Conservation (phyloP, 192 early-diverging fungal genomes). For the Backusella tarrabulga region DNA sequence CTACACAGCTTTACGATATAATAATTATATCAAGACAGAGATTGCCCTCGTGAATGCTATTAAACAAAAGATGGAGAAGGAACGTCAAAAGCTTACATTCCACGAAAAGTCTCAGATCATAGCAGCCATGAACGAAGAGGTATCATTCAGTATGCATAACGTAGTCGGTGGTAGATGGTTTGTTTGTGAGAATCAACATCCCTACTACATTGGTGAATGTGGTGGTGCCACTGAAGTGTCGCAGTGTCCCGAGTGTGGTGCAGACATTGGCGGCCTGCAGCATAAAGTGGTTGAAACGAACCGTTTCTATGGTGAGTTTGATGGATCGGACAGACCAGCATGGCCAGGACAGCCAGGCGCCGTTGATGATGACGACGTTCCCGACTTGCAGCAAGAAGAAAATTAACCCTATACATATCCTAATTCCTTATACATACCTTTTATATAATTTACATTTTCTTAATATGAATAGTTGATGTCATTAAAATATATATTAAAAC, state of each 20-base stretch:
- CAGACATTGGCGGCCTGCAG: slow-evolving; percentile 27
- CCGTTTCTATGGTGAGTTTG: slow-evolving; percentile 43
- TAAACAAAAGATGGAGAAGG: slow-evolving; percentile 28
- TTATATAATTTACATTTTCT: too few species aligned
- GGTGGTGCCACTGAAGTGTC: slow-evolving; percentile 39
- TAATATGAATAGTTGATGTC: too few species aligned
- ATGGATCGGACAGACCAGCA: slow-evolving; percentile 28
- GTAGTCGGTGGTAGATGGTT: slow-evolving; percentile 43
- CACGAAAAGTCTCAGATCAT: slow-evolving; percentile 31
- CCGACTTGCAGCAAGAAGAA: not conserved
- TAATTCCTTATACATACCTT: too few species aligned
- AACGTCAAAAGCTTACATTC: slow-evolving; percentile 15
- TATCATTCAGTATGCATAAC: slow-evolving; percentile 4
- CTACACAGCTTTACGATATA: slow-evolving; percentile 32
- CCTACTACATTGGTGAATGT: slow-evolving; percentile 44
- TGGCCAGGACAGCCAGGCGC: slow-evolving; percentile 33
- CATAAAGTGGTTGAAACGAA: slow-evolving; percentile 32
- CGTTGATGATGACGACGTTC: not conserved
- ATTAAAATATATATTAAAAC: not conserved
- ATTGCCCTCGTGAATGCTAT: slow-evolving; percentile 33
- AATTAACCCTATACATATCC: not conserved
- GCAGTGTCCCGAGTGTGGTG: slow-evolving; percentile 32
- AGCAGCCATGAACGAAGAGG: slow-evolving; percentile 36
- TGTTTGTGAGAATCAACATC: slow-evolving; percentile 37
- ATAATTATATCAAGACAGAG: slow-evolving; percentile 28